Conservation (phyloP, 352 stramenopile species). For the Phytophthora pluvialis region DNA sequence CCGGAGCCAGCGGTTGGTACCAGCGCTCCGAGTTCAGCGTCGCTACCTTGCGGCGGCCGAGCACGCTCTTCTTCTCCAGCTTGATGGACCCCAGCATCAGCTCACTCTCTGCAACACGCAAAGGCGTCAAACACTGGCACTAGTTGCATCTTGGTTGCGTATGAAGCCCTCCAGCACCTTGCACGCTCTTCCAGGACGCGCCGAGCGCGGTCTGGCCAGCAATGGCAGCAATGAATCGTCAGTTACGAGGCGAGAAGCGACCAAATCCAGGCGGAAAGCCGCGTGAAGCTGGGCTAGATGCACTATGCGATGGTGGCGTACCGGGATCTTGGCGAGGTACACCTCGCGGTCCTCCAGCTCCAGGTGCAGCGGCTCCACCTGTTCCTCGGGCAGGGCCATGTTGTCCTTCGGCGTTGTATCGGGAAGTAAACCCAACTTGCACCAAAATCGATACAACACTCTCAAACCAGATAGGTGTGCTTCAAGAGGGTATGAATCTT, state of each 20-base stretch:
- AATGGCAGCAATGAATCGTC: constrained; percentile 9
- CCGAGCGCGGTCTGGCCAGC: constrained; percentile 66
- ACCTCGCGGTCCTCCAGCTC: constrained; percentile 89
- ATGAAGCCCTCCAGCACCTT: constrained; percentile 51
- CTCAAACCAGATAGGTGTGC: background rate
- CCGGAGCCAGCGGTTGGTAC: background rate
- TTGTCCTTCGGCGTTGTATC: constrained; percentile 7
- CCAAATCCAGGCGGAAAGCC: background rate
- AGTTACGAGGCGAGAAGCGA: constrained; percentile 7
- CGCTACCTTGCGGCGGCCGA: constrained; percentile 75
- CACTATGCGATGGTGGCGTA: constrained; percentile 34
- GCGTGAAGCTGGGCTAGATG: constrained; percentile 1
- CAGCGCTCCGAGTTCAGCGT: background rate
- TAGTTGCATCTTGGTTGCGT: background rate
- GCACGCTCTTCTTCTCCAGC: constrained; percentile 74
- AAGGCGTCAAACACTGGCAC: background rate
- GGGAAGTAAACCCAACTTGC: background rate
- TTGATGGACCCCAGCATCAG: constrained; percentile 87
- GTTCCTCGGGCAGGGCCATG: constrained; percentile 87
- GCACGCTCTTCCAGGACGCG: constrained; percentile 82
- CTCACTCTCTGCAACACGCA: constrained; percentile 69
- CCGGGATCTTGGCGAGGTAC: constrained; percentile 88
- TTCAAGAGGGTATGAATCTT: constrained; percentile 3
- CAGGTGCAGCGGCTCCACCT: constrained; percentile 90
- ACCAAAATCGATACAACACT: constrained; percentile 1